These are phyloP conservation scores for Oenanthe sinensis DNA, from an alignment of 129 eudicot genomes.

Conservation along the genomic window DNA sequence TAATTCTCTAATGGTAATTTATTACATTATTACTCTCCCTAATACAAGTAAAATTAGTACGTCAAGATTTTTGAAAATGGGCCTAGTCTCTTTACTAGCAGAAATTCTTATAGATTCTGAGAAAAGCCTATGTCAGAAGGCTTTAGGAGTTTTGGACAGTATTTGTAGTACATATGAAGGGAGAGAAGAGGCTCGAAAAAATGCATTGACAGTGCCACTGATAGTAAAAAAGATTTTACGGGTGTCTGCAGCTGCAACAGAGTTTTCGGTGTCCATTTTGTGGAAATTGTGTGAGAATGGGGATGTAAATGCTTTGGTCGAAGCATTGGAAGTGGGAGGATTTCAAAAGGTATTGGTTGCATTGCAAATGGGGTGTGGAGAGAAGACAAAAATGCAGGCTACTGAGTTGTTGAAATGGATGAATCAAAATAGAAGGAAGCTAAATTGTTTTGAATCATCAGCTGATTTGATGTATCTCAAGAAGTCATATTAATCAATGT, in stretches of 20 bases:
- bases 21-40: conserved; percentile 33
- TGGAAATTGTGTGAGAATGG: conserved; percentile 53
- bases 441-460: conserved; percentile 69
- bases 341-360: conserved; percentile 79
- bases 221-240: conserved; percentile 68
- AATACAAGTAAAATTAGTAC: conserved; percentile 10
- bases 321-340: conserved; percentile 68
- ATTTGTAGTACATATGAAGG: conserved; percentile 34
- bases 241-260: conserved; percentile 58
- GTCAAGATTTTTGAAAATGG: conserved; percentile 39
- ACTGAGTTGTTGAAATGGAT: conserved; percentile 75
- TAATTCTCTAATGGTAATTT: conserved; percentile 34
- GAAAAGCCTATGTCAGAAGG: conserved; percentile 53
- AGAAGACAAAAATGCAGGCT: conserved; percentile 54
- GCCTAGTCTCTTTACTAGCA: conserved; percentile 29
- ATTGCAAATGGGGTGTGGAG: conserved; percentile 76
- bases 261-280: conserved; percentile 43
- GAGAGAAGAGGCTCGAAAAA: conserved; percentile 23
- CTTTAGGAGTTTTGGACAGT: conserved; percentile 48
- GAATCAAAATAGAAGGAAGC: conserved; percentile 51
- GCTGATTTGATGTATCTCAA: conserved; percentile 61
- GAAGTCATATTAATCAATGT: conserved; percentile 30
- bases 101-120: conserved; percentile 53
- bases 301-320: conserved; percentile 29
- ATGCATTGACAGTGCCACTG: conserved; percentile 57